Evolutionary conservation across 2,329 filamentous ascomycete species (phyloP), one percentile per base, ranked within the genome.

Genomic region (Botrytis tulipae): DNA sequence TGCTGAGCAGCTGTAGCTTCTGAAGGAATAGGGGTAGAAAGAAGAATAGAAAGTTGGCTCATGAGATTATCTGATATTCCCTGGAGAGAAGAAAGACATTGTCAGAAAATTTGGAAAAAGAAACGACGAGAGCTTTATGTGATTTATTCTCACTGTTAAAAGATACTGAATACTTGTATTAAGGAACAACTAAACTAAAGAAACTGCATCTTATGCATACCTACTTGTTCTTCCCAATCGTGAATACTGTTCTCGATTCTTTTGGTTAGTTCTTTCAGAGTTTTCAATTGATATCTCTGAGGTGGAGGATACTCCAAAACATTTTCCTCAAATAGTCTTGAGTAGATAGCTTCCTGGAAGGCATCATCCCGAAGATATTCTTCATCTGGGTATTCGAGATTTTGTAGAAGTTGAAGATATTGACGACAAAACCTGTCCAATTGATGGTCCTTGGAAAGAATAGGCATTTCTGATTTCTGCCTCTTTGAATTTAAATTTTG

Each of bases 211-310:
- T 69, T 71, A 67, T 74, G 61, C 76, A 67, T 51, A 85, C 92
- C 85, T 91, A 97, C 95, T 91, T 97, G 90, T 86, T 93, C 87
- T 78, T 97, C 93, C 82, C 94, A 95, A 81, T 97, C 90, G 73
- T 89, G 86, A 66, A 97, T 93, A 48, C 91, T 88, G 44, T 86
- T 84, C 82, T 97, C 93, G 70, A 97, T 90, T 73, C 85, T 88
- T 12, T 85, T 83, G 20, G 94, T 84, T 48, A 98, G 85, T 75
- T 89, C 84, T 81, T 97, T 97, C 70, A 98, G 82, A 1, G 93
- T 87, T 74, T 89, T 87, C 25, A 92, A 82, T 77, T 90, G 89
- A 80, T 97, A 97, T 70, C 90, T 84, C 32, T 86, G 84, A 12
- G 93, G 91, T 29, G 92, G 92, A 12, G 88, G 84, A 78, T 88